Percentiles rank a stretch among this genome's conserved stretches.
Conservation (phyloP, 495 filamentous ascomycete genomes). For the Aspergillus coremiiformis region DNA sequence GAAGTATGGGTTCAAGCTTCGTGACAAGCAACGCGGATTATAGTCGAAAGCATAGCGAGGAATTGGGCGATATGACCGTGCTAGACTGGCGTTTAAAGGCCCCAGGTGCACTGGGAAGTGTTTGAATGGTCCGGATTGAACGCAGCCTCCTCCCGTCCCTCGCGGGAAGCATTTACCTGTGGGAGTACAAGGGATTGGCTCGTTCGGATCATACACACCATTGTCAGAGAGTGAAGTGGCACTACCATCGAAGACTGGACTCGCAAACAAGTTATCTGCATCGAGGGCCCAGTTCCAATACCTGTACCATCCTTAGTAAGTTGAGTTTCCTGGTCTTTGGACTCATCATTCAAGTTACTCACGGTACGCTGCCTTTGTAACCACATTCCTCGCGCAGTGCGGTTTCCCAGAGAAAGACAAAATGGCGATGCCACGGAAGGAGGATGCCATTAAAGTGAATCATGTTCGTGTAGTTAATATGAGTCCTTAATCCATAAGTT, state of each 20-base stretch:
- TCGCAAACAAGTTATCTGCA: constrained; percentile 25
- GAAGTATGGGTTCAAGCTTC: constrained; percentile 34
- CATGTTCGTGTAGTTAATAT: constrained; percentile 42
- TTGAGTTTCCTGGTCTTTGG: neutral
- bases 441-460: constrained; percentile 39
- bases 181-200: constrained; percentile 14
- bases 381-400: constrained; percentile 62
- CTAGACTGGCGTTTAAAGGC: constrained; percentile 30
- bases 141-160: constrained; percentile 58
- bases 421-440: constrained; percentile 62
- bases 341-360: constrained; percentile 1
- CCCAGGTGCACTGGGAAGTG: constrained; percentile 41
- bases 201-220: constrained; percentile 27
- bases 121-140: constrained; percentile 51
- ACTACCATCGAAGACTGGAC: constrained; percentile 42
- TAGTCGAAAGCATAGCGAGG: constrained; percentile 23
- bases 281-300: constrained; percentile 49
- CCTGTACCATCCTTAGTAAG: constrained; percentile 17
- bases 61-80: constrained; percentile 17
- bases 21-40: constrained; percentile 56
- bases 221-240: constrained; percentile 40
- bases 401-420: constrained; percentile 51
- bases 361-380: constrained; percentile 47
- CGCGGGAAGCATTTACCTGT: constrained; percentile 22
- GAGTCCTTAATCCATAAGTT: constrained; percentile 26